Conservation (phyloP, 2,329 filamentous ascomycete genomes). For the Neonectria hederae region DNA sequence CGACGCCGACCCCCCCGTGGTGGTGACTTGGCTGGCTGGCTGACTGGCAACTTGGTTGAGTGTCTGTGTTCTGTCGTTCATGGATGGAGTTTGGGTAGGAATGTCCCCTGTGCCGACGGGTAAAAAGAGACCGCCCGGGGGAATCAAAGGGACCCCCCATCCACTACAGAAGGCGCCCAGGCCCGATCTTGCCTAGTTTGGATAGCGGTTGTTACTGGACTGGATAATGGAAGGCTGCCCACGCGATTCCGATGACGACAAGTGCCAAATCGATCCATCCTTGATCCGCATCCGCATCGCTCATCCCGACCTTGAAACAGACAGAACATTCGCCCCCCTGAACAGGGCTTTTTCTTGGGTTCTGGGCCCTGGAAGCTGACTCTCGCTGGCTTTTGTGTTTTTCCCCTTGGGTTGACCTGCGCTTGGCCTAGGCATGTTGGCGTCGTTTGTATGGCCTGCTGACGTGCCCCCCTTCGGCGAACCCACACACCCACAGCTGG, state of each 20-base stretch:
- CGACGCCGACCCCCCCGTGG: neutral
- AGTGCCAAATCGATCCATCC: slow-evolving; percentile 26
- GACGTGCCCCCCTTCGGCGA: slow-evolving; percentile 3
- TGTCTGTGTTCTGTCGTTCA: neutral
- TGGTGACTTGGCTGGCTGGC: neutral
- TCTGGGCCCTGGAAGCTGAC: neutral
- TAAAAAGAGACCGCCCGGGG: neutral
- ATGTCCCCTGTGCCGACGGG: neutral
- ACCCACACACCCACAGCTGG: slow-evolving; percentile 14
- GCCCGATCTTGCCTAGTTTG: slow-evolving; percentile 30
- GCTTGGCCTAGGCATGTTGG: neutral
- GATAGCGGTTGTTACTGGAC: slow-evolving; percentile 15
- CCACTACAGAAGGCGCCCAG: neutral
- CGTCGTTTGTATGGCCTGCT: slow-evolving; percentile 15
- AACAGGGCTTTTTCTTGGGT: neutral
- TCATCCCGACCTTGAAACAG: slow-evolving; percentile 7
- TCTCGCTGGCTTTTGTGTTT: neutral
- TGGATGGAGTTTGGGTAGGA: neutral
- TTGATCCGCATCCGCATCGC: neutral
- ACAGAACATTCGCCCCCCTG: neutral
- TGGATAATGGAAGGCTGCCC: slow-evolving; percentile 18
- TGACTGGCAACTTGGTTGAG: no score
- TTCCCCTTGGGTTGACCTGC: neutral
- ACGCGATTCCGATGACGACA: slow-evolving; percentile 34
- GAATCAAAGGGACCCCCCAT: no score